phyloP scores from a whole-genome alignment of 495 filamentous ascomycete genomes.

The Aspergillus homomorphus region DNA sequence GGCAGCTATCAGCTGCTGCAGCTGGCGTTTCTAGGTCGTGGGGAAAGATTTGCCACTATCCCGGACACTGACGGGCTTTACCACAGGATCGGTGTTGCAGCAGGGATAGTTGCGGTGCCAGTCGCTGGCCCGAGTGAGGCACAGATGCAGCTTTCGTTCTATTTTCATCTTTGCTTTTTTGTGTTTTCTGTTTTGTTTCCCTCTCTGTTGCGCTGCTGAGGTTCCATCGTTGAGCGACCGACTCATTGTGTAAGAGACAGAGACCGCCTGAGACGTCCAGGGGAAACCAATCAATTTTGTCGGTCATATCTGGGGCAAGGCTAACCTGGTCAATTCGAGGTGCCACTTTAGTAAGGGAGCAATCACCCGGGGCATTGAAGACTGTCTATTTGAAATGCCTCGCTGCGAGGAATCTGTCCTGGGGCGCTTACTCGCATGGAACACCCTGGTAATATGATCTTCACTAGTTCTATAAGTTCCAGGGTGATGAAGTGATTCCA shows the following conservation, averaged over 20 bases:
- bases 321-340: not conserved
- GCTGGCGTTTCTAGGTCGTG: slow-evolving; percentile 24
- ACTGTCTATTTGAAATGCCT: not conserved
- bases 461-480: not conserved
- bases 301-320: slow-evolving; percentile 2
- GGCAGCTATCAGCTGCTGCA: slow-evolving; percentile 10
- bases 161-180: slow-evolving; percentile 3
- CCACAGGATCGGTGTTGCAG: slow-evolving; percentile 23
- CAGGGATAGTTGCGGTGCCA: slow-evolving; percentile 11
- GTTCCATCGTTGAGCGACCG: not conserved
- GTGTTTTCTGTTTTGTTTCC: too few species aligned
- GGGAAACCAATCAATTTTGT: not conserved
- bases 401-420: not conserved
- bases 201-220: not conserved
- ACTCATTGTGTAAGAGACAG: slow-evolving; percentile 16
- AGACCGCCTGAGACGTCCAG: slow-evolving; percentile 7
- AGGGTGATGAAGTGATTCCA: not conserved
- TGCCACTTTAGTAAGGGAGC: not conserved
- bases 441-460: slow-evolving; percentile 1
- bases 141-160: slow-evolving; percentile 9
- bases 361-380: not conserved
- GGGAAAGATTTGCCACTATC: slow-evolving; percentile 28
- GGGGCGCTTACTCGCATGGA: slow-evolving; percentile 1
- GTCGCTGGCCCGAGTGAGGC: slow-evolving; percentile 14
- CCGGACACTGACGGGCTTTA: slow-evolving; percentile 11